Evolutionary conservation across 164 flowering plant species (phyloP).

Genomic region (Akebia trifoliata): DNA sequence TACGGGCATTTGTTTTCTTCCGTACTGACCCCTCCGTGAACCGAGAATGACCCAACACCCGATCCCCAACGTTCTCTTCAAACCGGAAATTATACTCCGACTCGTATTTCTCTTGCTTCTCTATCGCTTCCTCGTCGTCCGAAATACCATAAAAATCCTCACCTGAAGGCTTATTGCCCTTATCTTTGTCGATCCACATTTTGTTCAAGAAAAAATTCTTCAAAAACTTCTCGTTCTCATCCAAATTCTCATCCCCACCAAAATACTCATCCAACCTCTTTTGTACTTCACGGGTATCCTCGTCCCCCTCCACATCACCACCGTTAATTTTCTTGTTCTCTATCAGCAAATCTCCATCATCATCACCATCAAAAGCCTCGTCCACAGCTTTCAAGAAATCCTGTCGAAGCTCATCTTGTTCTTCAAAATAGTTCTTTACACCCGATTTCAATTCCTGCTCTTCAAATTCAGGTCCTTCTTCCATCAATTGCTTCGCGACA

Average conservation of each 20-base stretch:
- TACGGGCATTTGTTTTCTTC: slow-evolving; percentile 65
- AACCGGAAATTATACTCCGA: slow-evolving; percentile 44
- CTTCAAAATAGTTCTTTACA: slow-evolving; percentile 50
- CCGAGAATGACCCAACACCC: slow-evolving; percentile 65
- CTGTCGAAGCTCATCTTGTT: slow-evolving; percentile 53
- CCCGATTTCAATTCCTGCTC: slow-evolving; percentile 20
- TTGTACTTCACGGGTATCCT: slow-evolving; percentile 28
- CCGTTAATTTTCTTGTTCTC: slow-evolving; percentile 36
- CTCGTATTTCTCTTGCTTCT: slow-evolving; percentile 69
- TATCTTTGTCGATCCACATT: slow-evolving; percentile 54
- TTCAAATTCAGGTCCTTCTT: slow-evolving; percentile 56
- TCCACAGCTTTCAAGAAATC: slow-evolving; percentile 22
- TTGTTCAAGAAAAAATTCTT: slow-evolving; percentile 55
- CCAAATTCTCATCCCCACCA: slow-evolving; percentile 55
- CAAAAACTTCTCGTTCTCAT: slow-evolving; percentile 56
- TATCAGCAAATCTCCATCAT: slow-evolving; percentile 51
- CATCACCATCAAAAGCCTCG: slow-evolving; percentile 33
- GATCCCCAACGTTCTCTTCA: slow-evolving; percentile 74
- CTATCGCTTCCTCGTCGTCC: slow-evolving; percentile 71
- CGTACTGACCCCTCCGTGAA: slow-evolving; percentile 71
- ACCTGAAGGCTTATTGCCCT: slow-evolving; percentile 11
- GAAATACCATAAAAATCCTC: slow-evolving; percentile 36
- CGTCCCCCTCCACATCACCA: slow-evolving; percentile 20
- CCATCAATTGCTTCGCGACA: slow-evolving; percentile 59
- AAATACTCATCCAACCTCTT: slow-evolving; percentile 60